Base-by-base conservation (phyloP, 1,284 basidiomycete species). In the Wallemia ichthyophaga region DNA sequence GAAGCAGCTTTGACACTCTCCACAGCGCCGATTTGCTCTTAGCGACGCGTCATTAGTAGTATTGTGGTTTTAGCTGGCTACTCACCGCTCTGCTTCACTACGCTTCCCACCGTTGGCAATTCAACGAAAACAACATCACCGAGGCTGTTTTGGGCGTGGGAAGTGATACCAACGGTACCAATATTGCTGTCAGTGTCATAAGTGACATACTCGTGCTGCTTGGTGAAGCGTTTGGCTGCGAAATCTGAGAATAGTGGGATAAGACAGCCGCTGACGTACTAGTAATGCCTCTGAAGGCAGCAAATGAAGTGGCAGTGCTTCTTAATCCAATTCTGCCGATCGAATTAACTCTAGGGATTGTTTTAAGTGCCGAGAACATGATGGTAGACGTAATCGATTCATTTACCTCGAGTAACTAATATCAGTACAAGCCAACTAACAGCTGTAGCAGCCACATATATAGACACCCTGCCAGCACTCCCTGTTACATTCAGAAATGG, bases 41-140 rank as follows among this genome's bases (percentile, higher is more conserved):
- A 13, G 27, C 23, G 21, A 31, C 27, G 61, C 27, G 25, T 13
- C 17, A 31, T 31, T 7, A 31, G 28, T 31, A 31, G n/a, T 31
- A 31, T 31, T 7, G 28, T 21, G 21, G 27, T 1, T 21, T 55
- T 32, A 31, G 28, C 7, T 31, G 17, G 28, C 7, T 17, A 31
- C 28, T 66, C 63, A 94, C 92, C 87, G 66, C 86, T 88, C 70
- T 82, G 73, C 32, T 71, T 69, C 60, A 96, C 75, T 64, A 78
- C 71, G 1, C 76, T 75, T 9, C 83, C 87, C n/a, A 76, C 69
- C 15, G 70, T 65, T 1, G 88, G 86, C 59, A 98, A 76, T 70
- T 98, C 94, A 60, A 98, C 88, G 72, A 88, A 99, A 58, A 98
- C 92, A 60, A 98, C 88, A 70, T 99, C 94, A 25, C 92, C 94